Conservation (phyloP, 2,329 filamentous ascomycete species). For the Camillea tinctor region DNA sequence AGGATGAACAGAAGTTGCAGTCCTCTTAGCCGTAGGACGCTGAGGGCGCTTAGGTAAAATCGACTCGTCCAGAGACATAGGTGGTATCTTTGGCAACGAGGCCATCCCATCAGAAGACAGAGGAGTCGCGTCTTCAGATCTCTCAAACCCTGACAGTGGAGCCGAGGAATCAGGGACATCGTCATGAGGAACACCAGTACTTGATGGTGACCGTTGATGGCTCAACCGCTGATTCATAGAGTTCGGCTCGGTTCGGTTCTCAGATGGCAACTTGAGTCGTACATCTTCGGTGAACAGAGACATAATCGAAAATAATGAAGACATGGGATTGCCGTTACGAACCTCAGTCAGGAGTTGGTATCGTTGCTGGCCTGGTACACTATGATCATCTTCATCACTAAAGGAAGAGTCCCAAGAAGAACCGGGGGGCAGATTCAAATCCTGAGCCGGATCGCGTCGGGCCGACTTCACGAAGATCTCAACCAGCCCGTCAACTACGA, state of each 20-base stretch:
- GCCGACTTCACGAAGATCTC: conserved; percentile 98
- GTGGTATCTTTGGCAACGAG: conserved; percentile 64
- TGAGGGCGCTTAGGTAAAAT: conserved; percentile 27
- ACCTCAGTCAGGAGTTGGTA: conserved; percentile 97
- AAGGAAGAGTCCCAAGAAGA: conserved; percentile 51
- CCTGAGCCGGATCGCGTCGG: conserved; percentile 26
- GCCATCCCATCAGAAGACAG: conserved; percentile 30
- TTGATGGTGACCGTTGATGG: conserved; percentile 29
- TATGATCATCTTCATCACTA: conserved; percentile 65
- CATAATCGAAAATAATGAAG: conserved; percentile 94
- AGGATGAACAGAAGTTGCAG: conserved; percentile 80
- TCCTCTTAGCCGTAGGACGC: conserved; percentile 45
- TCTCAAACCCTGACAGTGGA: conserved; percentile 25
- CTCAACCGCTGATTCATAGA: conserved; percentile 28
- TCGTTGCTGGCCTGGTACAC: conserved; percentile 67
- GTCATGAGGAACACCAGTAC: conserved; percentile 14
- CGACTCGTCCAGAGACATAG: conserved; percentile 65
- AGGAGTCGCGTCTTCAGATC: conserved; percentile 23
- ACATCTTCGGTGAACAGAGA: conserved; percentile 96
- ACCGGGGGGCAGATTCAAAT: conserved; percentile 38
- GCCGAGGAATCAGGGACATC: conserved; percentile 15
- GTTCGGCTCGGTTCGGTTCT: conserved; percentile 44
- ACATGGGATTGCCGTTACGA: conserved; percentile 97
- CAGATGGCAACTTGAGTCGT: conserved; percentile 70
- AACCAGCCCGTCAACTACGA: conserved; percentile 93